A percentile compares a stretch with the other conserved stretches of the same genome.
Evolutionary conservation across 2,329 filamentous ascomycete genomes (phyloP).

Genomic region (Scopulariopsis brevicaulis): DNA sequence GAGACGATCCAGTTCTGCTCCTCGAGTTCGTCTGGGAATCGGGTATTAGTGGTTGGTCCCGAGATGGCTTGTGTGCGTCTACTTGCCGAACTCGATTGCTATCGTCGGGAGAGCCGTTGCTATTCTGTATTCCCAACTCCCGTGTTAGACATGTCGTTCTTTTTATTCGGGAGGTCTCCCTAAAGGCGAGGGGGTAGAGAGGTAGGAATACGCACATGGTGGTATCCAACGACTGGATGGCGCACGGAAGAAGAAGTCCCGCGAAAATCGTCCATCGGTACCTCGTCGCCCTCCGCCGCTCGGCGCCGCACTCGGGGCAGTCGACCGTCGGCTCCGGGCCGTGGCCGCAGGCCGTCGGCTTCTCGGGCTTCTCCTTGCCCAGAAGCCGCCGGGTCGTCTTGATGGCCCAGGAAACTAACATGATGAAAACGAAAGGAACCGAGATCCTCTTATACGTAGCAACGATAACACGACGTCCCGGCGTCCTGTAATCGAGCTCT

Average conservation of each 20-base stretch:
- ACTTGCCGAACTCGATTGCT: not conserved
- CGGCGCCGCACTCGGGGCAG: slow-evolving; percentile 20
- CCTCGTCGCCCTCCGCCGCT: slow-evolving; percentile 17
- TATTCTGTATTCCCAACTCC: not conserved
- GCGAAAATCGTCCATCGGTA: slow-evolving; percentile 49
- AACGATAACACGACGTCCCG: not conserved
- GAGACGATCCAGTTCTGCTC: slow-evolving; percentile 60
- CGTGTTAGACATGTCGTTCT: no score
- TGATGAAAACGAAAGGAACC: not conserved
- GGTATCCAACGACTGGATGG: slow-evolving; percentile 50
- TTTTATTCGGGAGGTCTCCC: no score
- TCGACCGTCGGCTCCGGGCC: not conserved
- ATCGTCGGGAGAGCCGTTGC: slow-evolving; percentile 2
- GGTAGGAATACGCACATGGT: slow-evolving; percentile 35
- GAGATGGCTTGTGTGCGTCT: not conserved
- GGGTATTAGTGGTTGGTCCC: not conserved
- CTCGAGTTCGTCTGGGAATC: not conserved
- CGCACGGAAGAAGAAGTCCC: slow-evolving; percentile 48
- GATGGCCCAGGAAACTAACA: not conserved
- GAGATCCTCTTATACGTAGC: not conserved
- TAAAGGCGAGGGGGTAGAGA: no score
- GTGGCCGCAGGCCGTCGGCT: not conserved
- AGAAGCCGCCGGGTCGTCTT: not conserved
- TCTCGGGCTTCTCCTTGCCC: not conserved
- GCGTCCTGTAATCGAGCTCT: no score